Evolutionary conservation across 1,284 basidiomycete genomes (phyloP), one percentile per base, ranked within the genome.

Genomic region (Anthracocystis panici-leucophaei): DNA sequence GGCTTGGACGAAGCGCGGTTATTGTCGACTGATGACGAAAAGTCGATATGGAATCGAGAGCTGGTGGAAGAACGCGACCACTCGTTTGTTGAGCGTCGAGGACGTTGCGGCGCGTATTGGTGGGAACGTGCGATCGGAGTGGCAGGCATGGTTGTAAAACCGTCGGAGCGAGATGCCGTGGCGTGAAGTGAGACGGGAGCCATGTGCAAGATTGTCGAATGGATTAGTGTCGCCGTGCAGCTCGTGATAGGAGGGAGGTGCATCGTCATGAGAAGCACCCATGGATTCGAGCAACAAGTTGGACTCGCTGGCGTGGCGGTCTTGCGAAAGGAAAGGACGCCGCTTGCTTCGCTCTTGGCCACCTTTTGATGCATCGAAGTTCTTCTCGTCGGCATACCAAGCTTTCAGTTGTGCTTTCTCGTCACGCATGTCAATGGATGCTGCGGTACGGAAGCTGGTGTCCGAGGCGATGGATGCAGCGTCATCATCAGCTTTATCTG

Each of bases 241-340:
- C 42, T 72, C 69, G 35, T 72, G 52, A 33, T 72, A 72, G 1
- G 64, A 66, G 3, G 69, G 69, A 11, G 69, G 69, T 18, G 57
- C 60, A 38, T 65, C 68, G 25, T 65, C 48, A 45, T 70, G 41
- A 12, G 55, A 48, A 5, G 45, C 44, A 8, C 51, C 52, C 33
- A 40, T 45, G 18, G 53, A 35, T 14, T 56, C 59, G 9, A 72
- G 50, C 41, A 72, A 23, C 3, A 72, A 56, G 38, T 72, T 58
- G 14, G 61, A 61, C 27, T 66, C 59, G 53, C 69, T 72, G 7
- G 40, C 56, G 7, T 72, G 63, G 5, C 69, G 63, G n/a, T 46
- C 21, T 20, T 29, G 40, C 10, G 48, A 20, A 2, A 25, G 38
- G 10, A 23, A 1, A 16, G 23, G 8, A 16, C 20, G 50, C 41